Percentiles rank a stretch among this genome's conserved stretches.
These are phyloP conservation scores for Candida nitratophila DNA, from an alignment of 805 yeast species.

Conservation along the genomic window DNA sequence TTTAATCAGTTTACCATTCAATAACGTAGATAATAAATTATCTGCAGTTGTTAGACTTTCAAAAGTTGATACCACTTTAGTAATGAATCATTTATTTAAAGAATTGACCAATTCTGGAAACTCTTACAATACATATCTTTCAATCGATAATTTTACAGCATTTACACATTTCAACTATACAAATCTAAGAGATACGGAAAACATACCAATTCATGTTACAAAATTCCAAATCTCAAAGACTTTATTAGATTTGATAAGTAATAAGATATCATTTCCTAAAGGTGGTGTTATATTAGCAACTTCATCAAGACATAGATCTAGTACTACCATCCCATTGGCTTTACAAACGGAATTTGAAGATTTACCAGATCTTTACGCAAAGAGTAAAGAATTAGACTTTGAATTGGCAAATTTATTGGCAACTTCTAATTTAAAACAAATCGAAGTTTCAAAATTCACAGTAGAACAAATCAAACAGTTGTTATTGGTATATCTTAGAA, in stretches of 20 bases:
- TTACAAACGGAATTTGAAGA: conserved; percentile 6
- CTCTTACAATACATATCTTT: conserved; percentile 49
- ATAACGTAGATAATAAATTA: not conserved
- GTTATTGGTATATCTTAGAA: conserved; percentile 33
- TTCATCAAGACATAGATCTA: conserved; percentile 44
- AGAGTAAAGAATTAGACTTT: not conserved
- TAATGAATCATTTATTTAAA: conserved; percentile 46
- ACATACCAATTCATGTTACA: conserved; percentile 48
- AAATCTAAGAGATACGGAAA: conserved; percentile 50
- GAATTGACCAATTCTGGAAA: conserved; percentile 46
- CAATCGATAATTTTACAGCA: conserved; percentile 71
- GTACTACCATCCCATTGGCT: conserved; percentile 35
- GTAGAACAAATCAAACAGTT: conserved; percentile 37
- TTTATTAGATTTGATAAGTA: conserved; percentile 47
- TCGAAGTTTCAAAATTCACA: conserved; percentile 37
- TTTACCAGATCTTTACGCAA: not conserved
- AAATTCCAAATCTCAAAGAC: conserved; percentile 59
- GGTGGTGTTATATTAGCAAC: conserved; percentile 67
- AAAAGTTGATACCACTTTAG: conserved; percentile 29
- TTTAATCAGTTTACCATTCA: conserved; percentile 24
- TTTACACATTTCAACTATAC: conserved; percentile 49
- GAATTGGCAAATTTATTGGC: not conserved
- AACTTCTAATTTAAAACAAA: not conserved
- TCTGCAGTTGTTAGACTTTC: not conserved
- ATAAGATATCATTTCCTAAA: conserved; percentile 40